phyloP scores from a whole-genome alignment of 495 filamentous ascomycete species.

The Delitschia confertaspora region DNA sequence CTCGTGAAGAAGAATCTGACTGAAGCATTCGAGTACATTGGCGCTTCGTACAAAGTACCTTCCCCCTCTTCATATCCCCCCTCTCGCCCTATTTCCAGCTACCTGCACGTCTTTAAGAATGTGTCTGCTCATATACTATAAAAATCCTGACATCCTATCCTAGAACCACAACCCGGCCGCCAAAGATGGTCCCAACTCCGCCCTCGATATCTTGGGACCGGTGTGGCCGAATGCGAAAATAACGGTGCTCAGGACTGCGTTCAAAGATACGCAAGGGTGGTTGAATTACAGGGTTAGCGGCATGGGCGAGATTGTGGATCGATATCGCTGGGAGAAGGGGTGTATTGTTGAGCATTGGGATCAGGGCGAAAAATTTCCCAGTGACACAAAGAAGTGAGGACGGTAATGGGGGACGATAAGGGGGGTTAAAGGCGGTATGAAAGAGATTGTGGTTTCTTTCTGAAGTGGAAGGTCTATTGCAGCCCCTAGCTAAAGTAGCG shows the following conservation, averaged over 20 bases:
- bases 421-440: no score
- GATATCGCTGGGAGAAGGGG: conserved; percentile 36
- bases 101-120: neutral
- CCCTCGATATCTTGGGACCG: conserved; percentile 32
- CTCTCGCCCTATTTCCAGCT: neutral
- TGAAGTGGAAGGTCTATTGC: no score
- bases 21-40: conserved; percentile 35
- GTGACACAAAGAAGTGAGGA: no score
- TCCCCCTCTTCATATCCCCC: neutral
- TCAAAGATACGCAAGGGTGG: conserved; percentile 33
- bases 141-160: no score
- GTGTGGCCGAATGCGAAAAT: conserved; percentile 31
- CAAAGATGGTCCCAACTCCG: conserved; percentile 34
- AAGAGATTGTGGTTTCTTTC: no score
- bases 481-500: no score
- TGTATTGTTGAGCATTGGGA: conserved; percentile 39
- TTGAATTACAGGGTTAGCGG: conserved; percentile 30
- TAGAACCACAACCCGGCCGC: conserved; percentile 38
- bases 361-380: conserved; percentile 31
- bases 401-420: no score
- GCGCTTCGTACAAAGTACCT: conserved; percentile 35
- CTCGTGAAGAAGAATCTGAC: conserved; percentile 35
- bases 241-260: conserved; percentile 29
- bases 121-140: neutral
- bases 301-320: conserved; percentile 35